Conservation (phyloP, 2,329 filamentous ascomycete species). For the Penicillium griseofulvum region DNA sequence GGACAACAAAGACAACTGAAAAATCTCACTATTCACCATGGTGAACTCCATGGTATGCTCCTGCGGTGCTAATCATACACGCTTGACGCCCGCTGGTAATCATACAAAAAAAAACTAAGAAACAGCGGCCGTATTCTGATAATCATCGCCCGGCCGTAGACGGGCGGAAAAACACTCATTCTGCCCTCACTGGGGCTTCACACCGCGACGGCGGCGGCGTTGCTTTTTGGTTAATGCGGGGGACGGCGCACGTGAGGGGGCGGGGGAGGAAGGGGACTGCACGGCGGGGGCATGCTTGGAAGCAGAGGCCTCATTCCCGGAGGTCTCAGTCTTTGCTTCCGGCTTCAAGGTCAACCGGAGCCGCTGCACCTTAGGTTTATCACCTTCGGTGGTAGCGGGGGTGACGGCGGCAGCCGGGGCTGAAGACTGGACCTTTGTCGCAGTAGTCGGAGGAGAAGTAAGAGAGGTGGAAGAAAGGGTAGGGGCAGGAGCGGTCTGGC, state of each 20-base stretch:
- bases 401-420: not conserved
- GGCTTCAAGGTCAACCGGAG: slow-evolving; percentile 16
- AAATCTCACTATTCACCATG: not conserved
- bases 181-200: not conserved
- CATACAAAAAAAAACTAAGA: not conserved
- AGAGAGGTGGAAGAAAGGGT: not conserved
- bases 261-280: not conserved
- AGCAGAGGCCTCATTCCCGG: not conserved
- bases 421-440: slow-evolving; percentile 1
- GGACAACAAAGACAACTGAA: not conserved
- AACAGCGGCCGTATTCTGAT: not conserved
- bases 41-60: slow-evolving; percentile 6
- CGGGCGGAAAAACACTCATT: not conserved
- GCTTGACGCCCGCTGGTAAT: slow-evolving; percentile 6
- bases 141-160: not conserved
- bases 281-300: not conserved
- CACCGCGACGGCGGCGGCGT: not conserved
- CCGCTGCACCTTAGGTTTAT: slow-evolving; percentile 13
- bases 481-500: slow-evolving; percentile 5
- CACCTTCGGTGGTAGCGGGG: not conserved
- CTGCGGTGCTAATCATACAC: slow-evolving; percentile 3
- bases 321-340: slow-evolving; percentile 1
- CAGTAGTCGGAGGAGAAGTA: not conserved
- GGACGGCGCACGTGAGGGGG: not conserved
- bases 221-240: not conserved